These are phyloP conservation scores for Ophiostoma novo-ulmi DNA, from an alignment of 2,329 filamentous ascomycete species.

Conservation along the genomic window DNA sequence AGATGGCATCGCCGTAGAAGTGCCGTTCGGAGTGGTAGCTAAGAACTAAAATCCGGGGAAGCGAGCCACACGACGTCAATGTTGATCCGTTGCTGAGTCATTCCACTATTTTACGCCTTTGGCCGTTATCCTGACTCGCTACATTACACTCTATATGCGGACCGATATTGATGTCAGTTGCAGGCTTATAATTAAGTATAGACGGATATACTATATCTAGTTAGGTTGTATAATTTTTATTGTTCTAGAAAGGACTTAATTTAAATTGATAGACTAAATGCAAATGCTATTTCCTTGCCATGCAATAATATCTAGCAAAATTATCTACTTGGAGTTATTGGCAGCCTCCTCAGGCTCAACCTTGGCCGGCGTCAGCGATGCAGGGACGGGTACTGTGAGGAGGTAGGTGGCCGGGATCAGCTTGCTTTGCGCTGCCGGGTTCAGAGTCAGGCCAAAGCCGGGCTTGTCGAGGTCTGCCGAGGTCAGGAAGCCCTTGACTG, in stretches of 20 bases:
- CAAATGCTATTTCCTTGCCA: background rate
- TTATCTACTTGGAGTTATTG: background rate
- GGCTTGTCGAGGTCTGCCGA: constrained; percentile 78
- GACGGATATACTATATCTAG: no score
- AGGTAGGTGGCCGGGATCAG: constrained; percentile 71
- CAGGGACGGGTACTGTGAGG: constrained; percentile 59
- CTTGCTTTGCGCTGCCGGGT: constrained; percentile 64
- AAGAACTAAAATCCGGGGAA: background rate
- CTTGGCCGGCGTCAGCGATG: background rate
- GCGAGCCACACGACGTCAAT: background rate
- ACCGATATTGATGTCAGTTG: no score
- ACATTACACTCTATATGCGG: no score
- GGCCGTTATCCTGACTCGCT: background rate
- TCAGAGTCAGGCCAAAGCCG: constrained; percentile 83
- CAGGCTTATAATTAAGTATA: no score
- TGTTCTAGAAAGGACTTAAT: no score
- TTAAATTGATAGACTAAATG: no score
- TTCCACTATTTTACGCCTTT: background rate
- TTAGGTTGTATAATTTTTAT: no score
- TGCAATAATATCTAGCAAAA: background rate
- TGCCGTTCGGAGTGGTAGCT: background rate
- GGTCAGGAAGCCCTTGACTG: constrained; percentile 73
- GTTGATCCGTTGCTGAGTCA: background rate
- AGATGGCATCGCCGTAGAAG: background rate
- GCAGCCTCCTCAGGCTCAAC: background rate